Base-by-base conservation (phyloP, 768 basidiomycete species). In the Rhodotorula paludigena region DNA sequence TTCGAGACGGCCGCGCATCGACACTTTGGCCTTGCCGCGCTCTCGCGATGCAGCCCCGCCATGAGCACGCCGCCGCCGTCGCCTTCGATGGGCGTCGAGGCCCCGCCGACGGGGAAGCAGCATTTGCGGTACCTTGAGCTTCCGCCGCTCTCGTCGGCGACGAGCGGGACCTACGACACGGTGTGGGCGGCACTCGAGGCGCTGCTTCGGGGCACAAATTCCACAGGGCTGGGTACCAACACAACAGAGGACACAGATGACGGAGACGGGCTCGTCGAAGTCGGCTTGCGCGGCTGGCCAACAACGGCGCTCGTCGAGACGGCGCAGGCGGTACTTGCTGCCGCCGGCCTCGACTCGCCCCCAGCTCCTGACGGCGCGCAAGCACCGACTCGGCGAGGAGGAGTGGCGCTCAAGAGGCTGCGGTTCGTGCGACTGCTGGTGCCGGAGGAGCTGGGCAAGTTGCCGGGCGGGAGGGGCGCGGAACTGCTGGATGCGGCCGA, bases 1-100 rank as follows among this genome's bases (percentile, higher is more conserved):
- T 57, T 61, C 55, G 65, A 66, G 35, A 61, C 65, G 4, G 11
- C 41, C 39, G 18, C 11, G 11, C 65, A 66, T 30, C 48, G 57
- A 39, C 14, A 41, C 15, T 61, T 61, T 38, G 55, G 55, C 1
- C 11, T 35, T 32, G 25, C 47, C 4, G 28, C 51, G 10, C 47
- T 66, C 0, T 25, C 48, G 21, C 30, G 28, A 7, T 41, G 38
- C 47, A 25, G 1, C 20, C 28, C n/a, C 47, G 9, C 44, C 23
- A 2, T 45, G 23, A 7, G 5, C 32, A 20, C 54, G 12, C n/a
- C 15, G n/a, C 1, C 49, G 30, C 18, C 49, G 30, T 8, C 49
- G 30, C 28, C 28, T 7, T 30, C 8, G 14, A 14, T 2, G 48
- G 30, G 14, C 32, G 5, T 7, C 49, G 14, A 16, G 28, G 28